Evolutionary conservation across 1,284 basidiomycete genomes (phyloP).

Genomic region (Vanrija pseudolonga): DNA sequence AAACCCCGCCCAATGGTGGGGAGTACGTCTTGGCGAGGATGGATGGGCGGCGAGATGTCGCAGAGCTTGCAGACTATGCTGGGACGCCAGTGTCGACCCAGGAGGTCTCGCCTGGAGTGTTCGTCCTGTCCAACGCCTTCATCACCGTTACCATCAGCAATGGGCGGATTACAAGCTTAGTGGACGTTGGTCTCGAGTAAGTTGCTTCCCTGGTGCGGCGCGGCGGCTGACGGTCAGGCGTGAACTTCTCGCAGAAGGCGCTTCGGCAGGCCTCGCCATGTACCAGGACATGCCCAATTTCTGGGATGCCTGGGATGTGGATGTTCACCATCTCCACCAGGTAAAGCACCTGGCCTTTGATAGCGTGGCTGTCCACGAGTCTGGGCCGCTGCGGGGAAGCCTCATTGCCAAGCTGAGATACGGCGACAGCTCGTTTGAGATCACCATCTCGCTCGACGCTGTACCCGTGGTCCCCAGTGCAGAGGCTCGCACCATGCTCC

Average conservation of each 20-base stretch:
- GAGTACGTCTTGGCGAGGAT: neutral
- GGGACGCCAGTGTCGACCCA: neutral
- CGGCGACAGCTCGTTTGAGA: slow-evolving; percentile 60
- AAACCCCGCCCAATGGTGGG: neutral
- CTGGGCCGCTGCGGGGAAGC: slow-evolving; percentile 72
- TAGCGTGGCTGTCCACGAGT: slow-evolving; percentile 63
- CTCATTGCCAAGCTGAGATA: slow-evolving; percentile 67
- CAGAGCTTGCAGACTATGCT: neutral
- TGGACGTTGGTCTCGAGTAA: slow-evolving; percentile 57
- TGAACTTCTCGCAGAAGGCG: slow-evolving; percentile 68
- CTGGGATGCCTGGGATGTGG: slow-evolving; percentile 63
- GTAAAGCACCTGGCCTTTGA: slow-evolving; percentile 65
- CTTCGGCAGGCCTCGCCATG: slow-evolving; percentile 74
- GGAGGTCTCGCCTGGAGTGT: neutral
- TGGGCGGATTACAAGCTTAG: slow-evolving; percentile 74
- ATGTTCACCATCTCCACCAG: slow-evolving; percentile 84
- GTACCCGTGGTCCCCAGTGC: slow-evolving; percentile 34
- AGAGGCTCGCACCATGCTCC: slow-evolving; percentile 52
- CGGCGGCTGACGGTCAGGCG: slow-evolving; percentile 54
- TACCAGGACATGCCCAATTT: slow-evolving; percentile 66
- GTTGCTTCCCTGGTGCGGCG: neutral
- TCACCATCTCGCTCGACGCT: slow-evolving; percentile 79
- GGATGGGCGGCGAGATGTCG: neutral
- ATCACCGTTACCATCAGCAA: slow-evolving; percentile 60
- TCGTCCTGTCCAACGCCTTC: neutral